These are phyloP conservation scores for Xylariaceae sp. DNA, from an alignment of 2,329 filamentous ascomycete species.

Conservation along the genomic window DNA sequence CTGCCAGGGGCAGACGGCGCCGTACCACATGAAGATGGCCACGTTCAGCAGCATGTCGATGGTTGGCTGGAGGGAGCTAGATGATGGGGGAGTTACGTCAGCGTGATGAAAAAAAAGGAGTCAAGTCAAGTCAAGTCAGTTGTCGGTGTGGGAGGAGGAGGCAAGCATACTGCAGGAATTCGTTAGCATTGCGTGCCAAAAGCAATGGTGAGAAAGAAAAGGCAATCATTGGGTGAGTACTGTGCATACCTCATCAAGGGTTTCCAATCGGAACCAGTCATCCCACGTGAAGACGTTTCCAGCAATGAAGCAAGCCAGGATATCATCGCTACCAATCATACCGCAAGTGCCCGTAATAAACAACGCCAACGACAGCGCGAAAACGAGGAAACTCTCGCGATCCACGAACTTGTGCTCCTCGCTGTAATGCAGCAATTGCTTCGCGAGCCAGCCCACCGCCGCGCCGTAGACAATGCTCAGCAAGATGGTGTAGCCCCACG, in stretches of 20 bases:
- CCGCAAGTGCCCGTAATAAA: slow-evolving; percentile 86
- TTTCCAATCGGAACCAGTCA: slow-evolving; percentile 89
- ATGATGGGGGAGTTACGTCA: slow-evolving; percentile 11
- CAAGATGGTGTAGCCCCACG: slow-evolving; percentile 76
- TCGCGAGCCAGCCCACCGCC: slow-evolving; percentile 72
- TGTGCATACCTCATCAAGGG: slow-evolving; percentile 61
- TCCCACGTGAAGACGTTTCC: slow-evolving; percentile 90
- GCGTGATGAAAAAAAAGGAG: not conserved
- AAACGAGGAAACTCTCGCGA: slow-evolving; percentile 80
- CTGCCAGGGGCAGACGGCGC: slow-evolving; percentile 76
- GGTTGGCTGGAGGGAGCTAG: slow-evolving; percentile 74
- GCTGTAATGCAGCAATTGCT: slow-evolving; percentile 77
- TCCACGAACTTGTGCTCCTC: slow-evolving; percentile 78
- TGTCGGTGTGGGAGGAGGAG: not conserved
- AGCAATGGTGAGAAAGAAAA: too few species aligned
- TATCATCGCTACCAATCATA: slow-evolving; percentile 81
- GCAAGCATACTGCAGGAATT: slow-evolving; percentile 22
- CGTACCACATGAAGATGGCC: slow-evolving; percentile 85
- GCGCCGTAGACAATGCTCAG: slow-evolving; percentile 74
- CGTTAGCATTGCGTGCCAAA: not conserved
- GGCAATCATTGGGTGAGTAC: not conserved
- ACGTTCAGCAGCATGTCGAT: slow-evolving; percentile 94
- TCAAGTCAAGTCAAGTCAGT: not conserved
- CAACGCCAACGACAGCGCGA: slow-evolving; percentile 76
- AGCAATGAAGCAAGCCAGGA: slow-evolving; percentile 86